Evolutionary conservation across 352 stramenopile genomes (phyloP).

Genomic region (Phytophthora sansomeana): DNA sequence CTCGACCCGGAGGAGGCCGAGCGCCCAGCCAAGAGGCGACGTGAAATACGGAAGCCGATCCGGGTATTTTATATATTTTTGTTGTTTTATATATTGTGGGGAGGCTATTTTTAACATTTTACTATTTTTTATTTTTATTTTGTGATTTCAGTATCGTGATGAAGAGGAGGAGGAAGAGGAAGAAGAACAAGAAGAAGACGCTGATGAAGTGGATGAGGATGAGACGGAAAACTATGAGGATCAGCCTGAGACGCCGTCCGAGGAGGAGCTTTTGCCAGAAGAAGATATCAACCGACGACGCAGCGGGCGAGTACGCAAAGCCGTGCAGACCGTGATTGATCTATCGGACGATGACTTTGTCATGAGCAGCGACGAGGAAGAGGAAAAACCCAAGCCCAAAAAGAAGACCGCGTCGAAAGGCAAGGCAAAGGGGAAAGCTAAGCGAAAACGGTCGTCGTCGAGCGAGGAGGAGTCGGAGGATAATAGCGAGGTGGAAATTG

Average conservation of each 20-base stretch:
- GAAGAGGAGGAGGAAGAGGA: conserved; percentile 33
- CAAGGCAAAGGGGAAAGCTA: conserved; percentile 36
- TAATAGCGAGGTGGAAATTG: conserved; percentile 34
- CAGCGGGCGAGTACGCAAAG: conserved; percentile 48
- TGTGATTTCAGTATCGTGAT: conserved; percentile 20
- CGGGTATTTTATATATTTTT: conserved; percentile 32
- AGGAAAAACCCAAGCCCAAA: conserved; percentile 46
- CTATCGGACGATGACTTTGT: conserved; percentile 45
- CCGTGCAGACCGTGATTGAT: conserved; percentile 33
- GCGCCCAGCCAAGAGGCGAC: conserved; percentile 35
- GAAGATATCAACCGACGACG: conserved; percentile 39
- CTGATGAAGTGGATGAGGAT: conserved; percentile 42
- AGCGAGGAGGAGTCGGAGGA: conserved; percentile 39
- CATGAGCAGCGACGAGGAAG: conserved; percentile 45
- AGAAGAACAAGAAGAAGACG: conserved; percentile 32
- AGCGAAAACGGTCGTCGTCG: conserved; percentile 33
- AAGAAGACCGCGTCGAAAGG: conserved; percentile 30
- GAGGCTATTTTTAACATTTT: conserved; percentile 16
- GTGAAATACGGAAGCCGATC: conserved; percentile 28
- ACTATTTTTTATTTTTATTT: conserved; percentile 21
- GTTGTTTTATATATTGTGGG: conserved; percentile 20
- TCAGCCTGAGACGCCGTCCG: conserved; percentile 33
- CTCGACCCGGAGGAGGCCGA: conserved; percentile 27
- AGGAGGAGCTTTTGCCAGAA: conserved; percentile 35
- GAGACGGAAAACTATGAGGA: conserved; percentile 53